These are phyloP conservation scores for Hortiboletus campestris DNA, from an alignment of 768 basidiomycete species.

Conservation along the genomic window DNA sequence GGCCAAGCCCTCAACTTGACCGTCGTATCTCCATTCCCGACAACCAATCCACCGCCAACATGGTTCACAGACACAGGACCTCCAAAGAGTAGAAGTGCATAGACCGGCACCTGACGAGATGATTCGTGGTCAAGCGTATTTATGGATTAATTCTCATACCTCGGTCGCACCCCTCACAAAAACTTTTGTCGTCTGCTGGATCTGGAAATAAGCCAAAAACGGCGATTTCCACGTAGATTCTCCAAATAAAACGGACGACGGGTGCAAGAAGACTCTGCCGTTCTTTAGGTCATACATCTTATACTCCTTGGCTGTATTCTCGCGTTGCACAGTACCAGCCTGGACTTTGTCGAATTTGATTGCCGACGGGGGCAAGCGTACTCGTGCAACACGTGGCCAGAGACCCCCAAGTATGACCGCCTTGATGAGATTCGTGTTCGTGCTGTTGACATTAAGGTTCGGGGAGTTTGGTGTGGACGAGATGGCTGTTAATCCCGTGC, in stretches of 20 bases:
- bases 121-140: background rate
- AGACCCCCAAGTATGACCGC: constrained; percentile 82
- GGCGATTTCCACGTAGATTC: constrained; percentile 71
- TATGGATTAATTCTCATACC: constrained; percentile 40
- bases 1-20: constrained; percentile 80
- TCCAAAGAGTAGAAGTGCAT: constrained; percentile 81
- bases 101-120: constrained; percentile 70
- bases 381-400: constrained; percentile 79
- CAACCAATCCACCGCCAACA: constrained; percentile 69
- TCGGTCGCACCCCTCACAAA: constrained; percentile 87
- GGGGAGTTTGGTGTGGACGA: constrained; percentile 44
- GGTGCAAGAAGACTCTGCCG: constrained; percentile 77
- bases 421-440: constrained; percentile 76
- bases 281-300: constrained; percentile 70
- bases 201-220: constrained; percentile 82
- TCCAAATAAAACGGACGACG: constrained; percentile 75
- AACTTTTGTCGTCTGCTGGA: constrained; percentile 77
- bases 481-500: constrained; percentile 65
- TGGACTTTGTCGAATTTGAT: constrained; percentile 86
- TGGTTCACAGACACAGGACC: constrained; percentile 78
- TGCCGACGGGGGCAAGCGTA: constrained; percentile 68
- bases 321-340: constrained; percentile 79
- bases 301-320: constrained; percentile 82
- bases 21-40: constrained; percentile 50
- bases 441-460: constrained; percentile 61